Conservation (phyloP, 352 stramenopile species). For the Globisporangium echinulatum region DNA sequence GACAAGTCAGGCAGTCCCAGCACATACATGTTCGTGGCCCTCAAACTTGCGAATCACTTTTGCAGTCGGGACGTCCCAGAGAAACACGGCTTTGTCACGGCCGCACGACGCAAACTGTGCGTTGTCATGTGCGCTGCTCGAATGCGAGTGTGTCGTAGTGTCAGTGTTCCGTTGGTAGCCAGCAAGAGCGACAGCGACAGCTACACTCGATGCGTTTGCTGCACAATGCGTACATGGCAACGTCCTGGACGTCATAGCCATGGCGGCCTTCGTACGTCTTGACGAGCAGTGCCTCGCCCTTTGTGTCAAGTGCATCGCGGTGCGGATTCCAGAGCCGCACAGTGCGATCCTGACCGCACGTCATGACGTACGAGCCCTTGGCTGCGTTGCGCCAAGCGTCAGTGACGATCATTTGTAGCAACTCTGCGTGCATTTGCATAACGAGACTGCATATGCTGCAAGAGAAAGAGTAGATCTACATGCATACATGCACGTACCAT, state of each 20-base stretch:
- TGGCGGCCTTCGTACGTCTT: constrained; percentile 85
- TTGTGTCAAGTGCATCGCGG: constrained; percentile 48
- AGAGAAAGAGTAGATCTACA: neutral
- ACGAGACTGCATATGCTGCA: neutral
- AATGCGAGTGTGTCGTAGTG: neutral
- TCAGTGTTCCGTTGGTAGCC: neutral
- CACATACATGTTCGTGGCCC: constrained; percentile 67
- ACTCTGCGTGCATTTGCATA: neutral
- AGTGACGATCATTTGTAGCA: no score
- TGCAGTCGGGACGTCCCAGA: constrained; percentile 86
- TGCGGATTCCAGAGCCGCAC: constrained; percentile 87
- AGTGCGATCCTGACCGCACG: constrained; percentile 81
- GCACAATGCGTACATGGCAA: constrained; percentile 60
- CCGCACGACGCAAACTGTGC: constrained; percentile 83
- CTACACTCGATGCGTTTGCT: neutral
- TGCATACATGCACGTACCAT: constrained; percentile 26
- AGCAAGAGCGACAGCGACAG: neutral
- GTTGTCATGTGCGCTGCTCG: constrained; percentile 73
- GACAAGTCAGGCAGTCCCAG: neutral
- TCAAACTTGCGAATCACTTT: constrained; percentile 87
- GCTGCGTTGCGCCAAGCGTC: constrained; percentile 17
- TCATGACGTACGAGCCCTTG: constrained; percentile 89
- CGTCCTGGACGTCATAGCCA: constrained; percentile 86
- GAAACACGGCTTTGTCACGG: constrained; percentile 78
- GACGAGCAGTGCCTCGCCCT: constrained; percentile 62